Conservation (phyloP, 352 stramenopile genomes). For the Blastocystis sp. region DNA sequence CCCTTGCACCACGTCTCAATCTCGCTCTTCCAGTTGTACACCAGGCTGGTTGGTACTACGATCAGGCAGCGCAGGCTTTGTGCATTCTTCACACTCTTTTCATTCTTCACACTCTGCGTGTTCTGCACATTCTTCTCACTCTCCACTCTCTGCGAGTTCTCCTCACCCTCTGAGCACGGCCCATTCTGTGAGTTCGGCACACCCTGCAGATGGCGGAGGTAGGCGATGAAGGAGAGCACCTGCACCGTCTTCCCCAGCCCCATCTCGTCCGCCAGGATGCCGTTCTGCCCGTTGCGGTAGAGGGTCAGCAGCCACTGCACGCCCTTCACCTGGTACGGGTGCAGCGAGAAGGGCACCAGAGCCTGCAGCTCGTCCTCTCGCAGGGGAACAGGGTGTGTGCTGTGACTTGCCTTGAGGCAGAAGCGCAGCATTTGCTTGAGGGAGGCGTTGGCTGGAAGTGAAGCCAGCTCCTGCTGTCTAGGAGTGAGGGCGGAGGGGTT, state of each 20-base stretch:
- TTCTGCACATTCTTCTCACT: no score
- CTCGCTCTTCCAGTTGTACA: neutral
- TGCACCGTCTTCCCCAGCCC: constrained; percentile 80
- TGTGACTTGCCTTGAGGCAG: neutral
- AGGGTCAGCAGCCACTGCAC: constrained; percentile 8
- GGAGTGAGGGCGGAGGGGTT: neutral
- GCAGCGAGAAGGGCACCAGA: neutral
- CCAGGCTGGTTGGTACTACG: neutral
- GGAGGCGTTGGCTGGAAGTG: neutral
- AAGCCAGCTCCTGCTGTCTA: neutral
- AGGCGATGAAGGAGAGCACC: constrained; percentile 87
- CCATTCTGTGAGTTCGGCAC: neutral
- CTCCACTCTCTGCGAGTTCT: no score
- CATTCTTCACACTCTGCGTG: no score
- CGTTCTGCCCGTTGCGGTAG: neutral
- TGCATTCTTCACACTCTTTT: no score
- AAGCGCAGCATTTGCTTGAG: neutral
- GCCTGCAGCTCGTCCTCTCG: neutral
- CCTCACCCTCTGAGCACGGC: no score
- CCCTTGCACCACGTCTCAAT: neutral
- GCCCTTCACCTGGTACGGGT: constrained; percentile 13
- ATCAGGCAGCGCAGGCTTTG: neutral
- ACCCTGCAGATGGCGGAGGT: constrained; percentile 83
- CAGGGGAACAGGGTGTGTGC: neutral
- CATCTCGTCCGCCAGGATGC: constrained; percentile 95